Conservation (phyloP, 257 asterid genomes). For the Solanum piurae region DNA sequence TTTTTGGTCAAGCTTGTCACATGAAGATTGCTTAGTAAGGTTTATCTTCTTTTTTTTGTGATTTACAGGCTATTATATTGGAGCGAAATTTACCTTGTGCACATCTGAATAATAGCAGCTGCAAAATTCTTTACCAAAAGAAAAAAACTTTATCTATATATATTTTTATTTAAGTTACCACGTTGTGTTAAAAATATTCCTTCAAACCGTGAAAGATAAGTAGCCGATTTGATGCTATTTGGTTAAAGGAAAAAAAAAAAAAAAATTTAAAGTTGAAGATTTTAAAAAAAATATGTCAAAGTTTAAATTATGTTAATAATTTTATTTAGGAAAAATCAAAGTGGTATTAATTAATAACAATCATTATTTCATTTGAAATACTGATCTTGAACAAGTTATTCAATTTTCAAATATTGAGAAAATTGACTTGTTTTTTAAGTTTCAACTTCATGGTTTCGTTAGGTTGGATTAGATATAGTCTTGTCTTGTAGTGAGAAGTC, state of each 20-base stretch:
- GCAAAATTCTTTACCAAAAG: not conserved
- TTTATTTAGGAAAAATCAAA: not conserved
- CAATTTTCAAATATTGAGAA: not conserved
- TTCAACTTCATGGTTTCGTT: not conserved
- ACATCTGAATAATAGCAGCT: not conserved
- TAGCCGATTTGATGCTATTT: not conserved
- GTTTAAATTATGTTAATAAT: not conserved
- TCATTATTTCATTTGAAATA: not conserved
- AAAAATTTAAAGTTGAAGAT: not conserved
- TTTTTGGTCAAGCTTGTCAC: not conserved
- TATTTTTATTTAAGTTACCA: not conserved
- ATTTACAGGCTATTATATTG: not conserved
- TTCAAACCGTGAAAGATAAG: not conserved
- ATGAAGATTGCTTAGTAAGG: not conserved
- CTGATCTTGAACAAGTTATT: not conserved
- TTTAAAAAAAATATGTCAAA: not conserved
- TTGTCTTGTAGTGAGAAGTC: not conserved
- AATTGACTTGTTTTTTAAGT: not conserved
- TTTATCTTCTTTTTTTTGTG: not conserved
- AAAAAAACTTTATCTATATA: not conserved
- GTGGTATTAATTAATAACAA: not conserved
- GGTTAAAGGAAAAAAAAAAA: not conserved
- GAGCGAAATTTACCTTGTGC: not conserved
- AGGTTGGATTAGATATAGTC: not conserved
- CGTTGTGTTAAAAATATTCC: not conserved